These are phyloP conservation scores for Perkinsus marinus DNA, from an alignment of 169 alveolate genomes.

Conservation along the genomic window DNA sequence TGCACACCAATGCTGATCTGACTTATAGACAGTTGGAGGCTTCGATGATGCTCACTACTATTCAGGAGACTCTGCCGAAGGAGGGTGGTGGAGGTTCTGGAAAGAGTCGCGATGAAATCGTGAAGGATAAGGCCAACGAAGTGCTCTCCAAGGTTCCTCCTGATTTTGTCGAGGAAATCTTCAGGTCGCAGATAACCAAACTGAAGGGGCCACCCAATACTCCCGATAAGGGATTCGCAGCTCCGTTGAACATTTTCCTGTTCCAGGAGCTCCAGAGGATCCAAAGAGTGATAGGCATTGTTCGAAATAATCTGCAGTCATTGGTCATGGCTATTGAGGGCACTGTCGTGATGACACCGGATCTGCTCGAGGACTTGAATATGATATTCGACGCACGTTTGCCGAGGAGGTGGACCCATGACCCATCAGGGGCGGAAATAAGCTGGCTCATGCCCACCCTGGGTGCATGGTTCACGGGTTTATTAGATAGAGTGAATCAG, in stretches of 20 bases:
- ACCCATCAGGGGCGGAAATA: constrained; percentile 89
- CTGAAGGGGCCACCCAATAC: constrained; percentile 70
- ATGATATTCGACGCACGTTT: constrained; percentile 66
- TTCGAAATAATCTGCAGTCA: constrained; percentile 65
- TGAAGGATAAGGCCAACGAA: constrained; percentile 70
- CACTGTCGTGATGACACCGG: constrained; percentile 81
- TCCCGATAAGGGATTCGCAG: constrained; percentile 59
- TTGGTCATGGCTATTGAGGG: constrained; percentile 86
- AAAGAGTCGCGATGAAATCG: constrained; percentile 79
- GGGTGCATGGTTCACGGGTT: constrained; percentile 86
- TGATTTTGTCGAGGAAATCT: constrained; percentile 67
- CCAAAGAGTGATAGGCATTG: constrained; percentile 76
- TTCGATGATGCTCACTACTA: constrained; percentile 66
- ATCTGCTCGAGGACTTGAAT: constrained; percentile 69
- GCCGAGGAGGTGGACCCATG: constrained; percentile 83
- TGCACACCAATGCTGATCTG: constrained; percentile 84
- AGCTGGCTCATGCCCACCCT: constrained; percentile 85
- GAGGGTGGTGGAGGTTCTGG: constrained; percentile 81
- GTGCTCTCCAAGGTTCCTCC: constrained; percentile 68
- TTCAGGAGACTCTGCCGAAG: constrained; percentile 84
- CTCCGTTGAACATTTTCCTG: constrained; percentile 88
- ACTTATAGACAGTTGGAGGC: constrained; percentile 81
- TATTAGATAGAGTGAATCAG: constrained; percentile 74
- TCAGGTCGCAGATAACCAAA: constrained; percentile 63
- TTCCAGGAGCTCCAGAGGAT: constrained; percentile 85